These are phyloP conservation scores for Schwanniomyces polymorphus DNA, from an alignment of 805 yeast species.

Conservation along the genomic window DNA sequence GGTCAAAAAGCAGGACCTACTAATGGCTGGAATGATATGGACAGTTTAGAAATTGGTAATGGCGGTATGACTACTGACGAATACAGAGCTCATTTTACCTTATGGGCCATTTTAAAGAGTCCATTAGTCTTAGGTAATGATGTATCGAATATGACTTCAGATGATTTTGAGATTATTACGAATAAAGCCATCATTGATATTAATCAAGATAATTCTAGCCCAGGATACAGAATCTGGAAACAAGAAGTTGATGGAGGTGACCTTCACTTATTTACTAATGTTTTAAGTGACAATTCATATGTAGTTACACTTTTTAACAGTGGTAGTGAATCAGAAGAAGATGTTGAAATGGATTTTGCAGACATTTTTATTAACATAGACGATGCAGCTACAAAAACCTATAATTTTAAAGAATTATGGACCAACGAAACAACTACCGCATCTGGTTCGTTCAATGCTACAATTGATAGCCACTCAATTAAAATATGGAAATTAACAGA, in stretches of 20 bases:
- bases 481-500: constrained; percentile 3
- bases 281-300: constrained; percentile 1
- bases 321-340: constrained; percentile 2
- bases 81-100: constrained; percentile 24
- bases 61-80: constrained; percentile 26
- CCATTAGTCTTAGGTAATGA: constrained; percentile 28
- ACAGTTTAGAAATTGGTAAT: constrained; percentile 27
- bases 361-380: constrained; percentile 6
- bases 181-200: constrained; percentile 14
- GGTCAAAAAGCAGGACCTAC: constrained; percentile 17
- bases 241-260: constrained; percentile 2
- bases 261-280: constrained; percentile 4
- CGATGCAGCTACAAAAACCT: background rate
- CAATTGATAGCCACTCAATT: constrained; percentile 2
- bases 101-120: constrained; percentile 29
- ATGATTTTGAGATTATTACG: constrained; percentile 15
- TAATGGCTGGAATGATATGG: constrained; percentile 27
- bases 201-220: constrained; percentile 18
- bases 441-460: background rate
- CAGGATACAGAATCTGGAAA: constrained; percentile 8
- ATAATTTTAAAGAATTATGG: constrained; percentile 5
- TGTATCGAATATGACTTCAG: constrained; percentile 14
- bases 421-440: constrained; percentile 6
- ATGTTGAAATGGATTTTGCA: background rate
- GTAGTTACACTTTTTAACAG: constrained; percentile 6